These are phyloP conservation scores for Polygonum aviculare DNA, from an alignment of 148 eudicot genomes.

Conservation along the genomic window DNA sequence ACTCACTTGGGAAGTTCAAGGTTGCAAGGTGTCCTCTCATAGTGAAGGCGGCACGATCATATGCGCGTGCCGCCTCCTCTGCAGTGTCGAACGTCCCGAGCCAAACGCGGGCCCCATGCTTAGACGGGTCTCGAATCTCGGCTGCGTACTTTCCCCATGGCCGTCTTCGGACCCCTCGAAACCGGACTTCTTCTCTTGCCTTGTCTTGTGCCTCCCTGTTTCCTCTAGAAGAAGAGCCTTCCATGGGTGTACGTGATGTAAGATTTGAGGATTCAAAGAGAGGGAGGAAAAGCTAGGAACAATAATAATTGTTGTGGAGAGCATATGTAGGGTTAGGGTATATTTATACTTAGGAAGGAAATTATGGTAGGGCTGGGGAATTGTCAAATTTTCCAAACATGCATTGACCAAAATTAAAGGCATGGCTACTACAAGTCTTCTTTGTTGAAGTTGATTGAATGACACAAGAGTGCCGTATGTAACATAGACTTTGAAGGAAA, in stretches of 20 bases:
- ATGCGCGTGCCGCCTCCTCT: slow-evolving; percentile 40
- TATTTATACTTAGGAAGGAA: background rate
- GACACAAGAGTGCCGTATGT: background rate
- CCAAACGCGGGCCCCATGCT: slow-evolving; percentile 47
- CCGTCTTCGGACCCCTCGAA: slow-evolving; percentile 4
- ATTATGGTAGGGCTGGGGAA: background rate
- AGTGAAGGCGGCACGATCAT: slow-evolving; percentile 45
- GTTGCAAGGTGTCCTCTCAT: slow-evolving; percentile 49
- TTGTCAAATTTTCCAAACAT: slow-evolving; percentile 3
- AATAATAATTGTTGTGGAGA: background rate
- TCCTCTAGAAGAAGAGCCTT: slow-evolving; percentile 7
- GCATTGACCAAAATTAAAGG: background rate
- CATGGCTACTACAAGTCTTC: background rate
- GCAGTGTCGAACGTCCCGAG: slow-evolving; percentile 35
- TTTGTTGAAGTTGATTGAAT: background rate
- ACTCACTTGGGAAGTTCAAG: slow-evolving; percentile 48
- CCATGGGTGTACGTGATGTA: background rate
- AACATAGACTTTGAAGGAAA: background rate
- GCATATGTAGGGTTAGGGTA: background rate
- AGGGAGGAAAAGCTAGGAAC: background rate
- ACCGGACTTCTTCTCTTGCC: background rate
- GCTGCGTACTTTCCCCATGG: slow-evolving; percentile 21
- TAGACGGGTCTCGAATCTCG: slow-evolving; percentile 41
- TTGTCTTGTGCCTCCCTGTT: slow-evolving; percentile 4
- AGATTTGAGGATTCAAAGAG: background rate